A percentile compares a stretch with the other conserved stretches of the same genome.
Conservation (phyloP, 257 asterid genomes). For the Penstemon newberryi region DNA sequence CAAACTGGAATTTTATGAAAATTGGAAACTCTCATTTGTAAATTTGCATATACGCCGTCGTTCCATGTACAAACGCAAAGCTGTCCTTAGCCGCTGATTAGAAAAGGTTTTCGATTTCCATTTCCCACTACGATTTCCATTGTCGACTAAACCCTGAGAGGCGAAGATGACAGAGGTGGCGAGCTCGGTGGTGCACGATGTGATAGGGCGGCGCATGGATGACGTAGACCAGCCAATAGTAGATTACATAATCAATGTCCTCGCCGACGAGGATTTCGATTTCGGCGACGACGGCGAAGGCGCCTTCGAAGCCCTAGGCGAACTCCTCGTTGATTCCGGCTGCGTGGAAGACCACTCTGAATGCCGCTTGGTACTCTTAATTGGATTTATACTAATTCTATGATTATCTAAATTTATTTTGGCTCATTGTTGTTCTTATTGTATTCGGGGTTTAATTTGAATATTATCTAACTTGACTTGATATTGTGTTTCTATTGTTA, state of each 20-base stretch:
- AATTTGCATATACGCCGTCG: background rate
- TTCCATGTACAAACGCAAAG: background rate
- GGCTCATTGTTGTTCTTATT: background rate
- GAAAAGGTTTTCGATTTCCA: background rate
- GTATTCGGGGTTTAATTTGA: background rate
- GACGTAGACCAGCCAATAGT: conserved; percentile 89
- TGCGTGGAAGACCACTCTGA: conserved; percentile 74
- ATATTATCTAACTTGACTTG: too few species aligned
- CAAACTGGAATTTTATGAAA: too few species aligned
- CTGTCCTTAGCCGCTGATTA: background rate
- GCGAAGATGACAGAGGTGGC: conserved; percentile 83
- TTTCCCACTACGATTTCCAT: background rate
- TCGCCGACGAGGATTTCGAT: conserved; percentile 97
- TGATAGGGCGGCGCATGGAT: conserved; percentile 67
- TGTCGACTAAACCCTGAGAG: conserved; percentile 31
- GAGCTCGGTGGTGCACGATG: conserved; percentile 78
- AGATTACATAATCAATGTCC: conserved; percentile 84
- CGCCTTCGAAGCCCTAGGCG: conserved; percentile 85
- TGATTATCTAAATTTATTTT: background rate
- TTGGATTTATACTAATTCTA: background rate
- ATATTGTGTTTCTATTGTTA: too few species aligned
- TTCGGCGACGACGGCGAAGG: conserved; percentile 96
- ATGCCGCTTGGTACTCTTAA: conserved; percentile 68
- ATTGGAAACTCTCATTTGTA: background rate
- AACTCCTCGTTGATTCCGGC: conserved; percentile 78